Conservation (phyloP, 352 stramenopile genomes). For the Globisporangium nodosum region DNA sequence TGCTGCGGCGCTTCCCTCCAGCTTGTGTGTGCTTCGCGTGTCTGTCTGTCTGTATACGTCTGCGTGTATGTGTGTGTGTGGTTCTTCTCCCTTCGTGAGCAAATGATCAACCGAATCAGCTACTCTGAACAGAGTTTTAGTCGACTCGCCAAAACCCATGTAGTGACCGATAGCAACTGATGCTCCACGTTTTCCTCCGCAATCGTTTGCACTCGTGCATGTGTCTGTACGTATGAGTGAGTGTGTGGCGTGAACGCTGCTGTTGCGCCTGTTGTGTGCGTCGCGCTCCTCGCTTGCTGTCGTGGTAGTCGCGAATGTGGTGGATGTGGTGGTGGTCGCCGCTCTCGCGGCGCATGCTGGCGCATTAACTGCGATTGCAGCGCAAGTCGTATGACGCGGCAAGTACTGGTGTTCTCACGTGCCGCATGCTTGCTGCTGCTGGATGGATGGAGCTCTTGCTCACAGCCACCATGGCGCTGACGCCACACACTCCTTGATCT, state of each 20-base stretch:
- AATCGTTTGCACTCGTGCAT: background rate
- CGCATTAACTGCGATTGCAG: too few relatives aligned
- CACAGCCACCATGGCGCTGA: too few relatives aligned
- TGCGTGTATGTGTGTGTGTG: background rate
- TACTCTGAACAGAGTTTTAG: slow-evolving; percentile 89
- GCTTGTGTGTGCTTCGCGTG: slow-evolving; percentile 9
- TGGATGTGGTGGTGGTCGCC: background rate
- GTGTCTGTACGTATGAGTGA: background rate
- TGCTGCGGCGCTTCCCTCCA: background rate
- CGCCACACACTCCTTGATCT: too few relatives aligned
- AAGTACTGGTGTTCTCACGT: too few relatives aligned
- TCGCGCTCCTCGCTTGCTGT: background rate
- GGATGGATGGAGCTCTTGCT: too few relatives aligned
- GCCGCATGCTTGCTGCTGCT: too few relatives aligned
- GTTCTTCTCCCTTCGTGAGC: slow-evolving; percentile 23
- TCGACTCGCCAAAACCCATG: slow-evolving; percentile 75
- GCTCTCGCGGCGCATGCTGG: too few relatives aligned
- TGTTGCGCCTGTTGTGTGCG: background rate
- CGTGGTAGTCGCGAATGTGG: too few relatives aligned
- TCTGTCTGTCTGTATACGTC: slow-evolving; percentile 10
- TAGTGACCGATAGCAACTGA: slow-evolving; percentile 67
- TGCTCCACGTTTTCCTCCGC: slow-evolving; percentile 32
- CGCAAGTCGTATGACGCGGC: too few relatives aligned
- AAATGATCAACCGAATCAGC: slow-evolving; percentile 88
- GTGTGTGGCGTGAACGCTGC: background rate